These are phyloP conservation scores for Fusarium sp. DNA, from an alignment of 2,329 filamentous ascomycete species.

Conservation along the genomic window DNA sequence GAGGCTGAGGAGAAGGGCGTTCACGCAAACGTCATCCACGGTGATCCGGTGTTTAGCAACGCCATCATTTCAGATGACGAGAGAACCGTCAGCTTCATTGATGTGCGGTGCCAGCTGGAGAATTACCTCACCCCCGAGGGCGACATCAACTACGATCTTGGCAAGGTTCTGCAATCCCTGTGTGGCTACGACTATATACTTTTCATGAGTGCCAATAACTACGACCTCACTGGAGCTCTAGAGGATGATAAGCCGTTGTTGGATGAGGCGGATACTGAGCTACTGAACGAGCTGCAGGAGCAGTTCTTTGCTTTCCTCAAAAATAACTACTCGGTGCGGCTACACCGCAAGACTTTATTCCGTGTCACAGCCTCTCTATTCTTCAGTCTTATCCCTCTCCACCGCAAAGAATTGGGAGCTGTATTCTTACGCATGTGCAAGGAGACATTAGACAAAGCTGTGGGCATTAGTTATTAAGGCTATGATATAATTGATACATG, in stretches of 20 bases:
- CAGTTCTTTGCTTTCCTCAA: not conserved
- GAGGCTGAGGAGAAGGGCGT: conserved; percentile 1
- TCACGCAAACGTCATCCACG: not conserved
- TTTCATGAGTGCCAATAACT: not conserved
- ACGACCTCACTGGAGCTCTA: not conserved
- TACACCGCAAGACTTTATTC: not conserved
- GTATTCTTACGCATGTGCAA: not conserved
- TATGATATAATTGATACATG: no score
- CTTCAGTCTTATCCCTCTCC: not conserved
- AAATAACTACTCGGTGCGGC: not conserved
- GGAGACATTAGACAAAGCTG: not conserved
- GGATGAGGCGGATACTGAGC: not conserved
- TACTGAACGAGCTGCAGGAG: not conserved
- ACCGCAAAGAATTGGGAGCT: not conserved
- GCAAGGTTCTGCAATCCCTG: not conserved
- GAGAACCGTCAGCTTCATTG: not conserved
- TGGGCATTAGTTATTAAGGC: not conserved
- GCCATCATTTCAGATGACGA: not conserved
- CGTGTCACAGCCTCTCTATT: not conserved
- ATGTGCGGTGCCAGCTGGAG: not conserved
- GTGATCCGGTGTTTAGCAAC: not conserved
- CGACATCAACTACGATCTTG: not conserved
- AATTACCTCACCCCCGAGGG: not conserved
- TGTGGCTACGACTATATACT: not conserved
- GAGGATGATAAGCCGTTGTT: not conserved